Conservation (phyloP, 1,139 yeast species). For the Lizanozyma gosingica region DNA sequence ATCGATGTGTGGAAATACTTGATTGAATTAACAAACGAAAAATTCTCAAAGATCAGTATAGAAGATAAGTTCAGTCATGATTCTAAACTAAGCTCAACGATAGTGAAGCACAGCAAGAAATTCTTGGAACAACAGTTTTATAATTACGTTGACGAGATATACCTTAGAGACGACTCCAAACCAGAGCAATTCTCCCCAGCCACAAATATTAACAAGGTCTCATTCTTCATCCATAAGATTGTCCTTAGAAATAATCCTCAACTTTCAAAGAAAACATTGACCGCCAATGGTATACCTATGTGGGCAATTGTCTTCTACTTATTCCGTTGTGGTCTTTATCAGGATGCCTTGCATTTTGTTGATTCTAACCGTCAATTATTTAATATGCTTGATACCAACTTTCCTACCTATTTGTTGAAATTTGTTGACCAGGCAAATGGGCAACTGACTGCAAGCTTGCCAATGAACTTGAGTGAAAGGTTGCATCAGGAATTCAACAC, state of each 20-base stretch:
- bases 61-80: constrained; percentile 40
- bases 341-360: constrained; percentile 63
- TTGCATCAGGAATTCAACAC: constrained; percentile 78
- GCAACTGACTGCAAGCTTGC: constrained; percentile 24
- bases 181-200: constrained; percentile 47
- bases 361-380: constrained; percentile 48
- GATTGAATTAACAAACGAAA: constrained; percentile 32
- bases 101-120: constrained; percentile 47
- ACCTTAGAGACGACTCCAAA: constrained; percentile 49
- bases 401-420: constrained; percentile 70
- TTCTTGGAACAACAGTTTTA: constrained; percentile 73
- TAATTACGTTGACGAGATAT: constrained; percentile 64
- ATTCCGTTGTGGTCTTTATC: constrained; percentile 70
- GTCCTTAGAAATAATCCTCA: constrained; percentile 30
- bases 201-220: constrained; percentile 60
- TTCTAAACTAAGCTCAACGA: constrained; percentile 31
- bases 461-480: constrained; percentile 61
- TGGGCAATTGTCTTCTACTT: constrained; percentile 89
- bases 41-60: constrained; percentile 23
- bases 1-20: constrained; percentile 58
- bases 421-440: constrained; percentile 52
- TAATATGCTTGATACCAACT: constrained; percentile 76
- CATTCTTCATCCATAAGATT: constrained; percentile 54
- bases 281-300: constrained; percentile 73
- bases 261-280: constrained; percentile 23